Evolutionary conservation across 1,284 basidiomycete species (phyloP).

Genomic region (Puccinia polysora): DNA sequence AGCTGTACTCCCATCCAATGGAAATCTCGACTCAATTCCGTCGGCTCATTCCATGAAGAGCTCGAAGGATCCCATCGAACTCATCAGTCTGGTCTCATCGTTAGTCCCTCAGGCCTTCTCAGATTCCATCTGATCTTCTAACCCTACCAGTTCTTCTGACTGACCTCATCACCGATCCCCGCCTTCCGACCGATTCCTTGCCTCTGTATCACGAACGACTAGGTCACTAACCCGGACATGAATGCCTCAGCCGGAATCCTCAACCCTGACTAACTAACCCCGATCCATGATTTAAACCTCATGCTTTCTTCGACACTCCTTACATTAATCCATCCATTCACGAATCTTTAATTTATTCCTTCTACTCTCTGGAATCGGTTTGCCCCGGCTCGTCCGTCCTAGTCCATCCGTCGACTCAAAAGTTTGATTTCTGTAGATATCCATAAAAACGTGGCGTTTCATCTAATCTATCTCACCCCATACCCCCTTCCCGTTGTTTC

Average conservation of each 20-base stretch:
- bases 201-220: no score
- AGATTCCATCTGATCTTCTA: not conserved
- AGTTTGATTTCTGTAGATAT: no score
- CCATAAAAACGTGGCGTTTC: no score
- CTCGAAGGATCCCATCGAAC: not conserved
- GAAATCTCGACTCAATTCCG: slow-evolving; percentile 24
- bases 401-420: no score
- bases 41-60: slow-evolving; percentile 10
- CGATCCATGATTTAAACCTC: no score
- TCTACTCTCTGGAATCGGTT: not conserved
- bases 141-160: not conserved
- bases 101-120: not conserved
- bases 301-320: no score
- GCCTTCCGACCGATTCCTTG: no score
- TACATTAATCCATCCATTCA: no score
- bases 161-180: not conserved
- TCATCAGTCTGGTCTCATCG: slow-evolving; percentile 5
- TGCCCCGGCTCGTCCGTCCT: no score
- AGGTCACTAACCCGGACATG: slow-evolving; percentile 25
- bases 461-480: no score
- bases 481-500: no score
- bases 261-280: not conserved
- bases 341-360: not conserved
- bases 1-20: no score
- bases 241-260: not conserved